These are phyloP conservation scores for Mytilinidion resinicola DNA, from an alignment of 495 filamentous ascomycete species.

Conservation along the genomic window DNA sequence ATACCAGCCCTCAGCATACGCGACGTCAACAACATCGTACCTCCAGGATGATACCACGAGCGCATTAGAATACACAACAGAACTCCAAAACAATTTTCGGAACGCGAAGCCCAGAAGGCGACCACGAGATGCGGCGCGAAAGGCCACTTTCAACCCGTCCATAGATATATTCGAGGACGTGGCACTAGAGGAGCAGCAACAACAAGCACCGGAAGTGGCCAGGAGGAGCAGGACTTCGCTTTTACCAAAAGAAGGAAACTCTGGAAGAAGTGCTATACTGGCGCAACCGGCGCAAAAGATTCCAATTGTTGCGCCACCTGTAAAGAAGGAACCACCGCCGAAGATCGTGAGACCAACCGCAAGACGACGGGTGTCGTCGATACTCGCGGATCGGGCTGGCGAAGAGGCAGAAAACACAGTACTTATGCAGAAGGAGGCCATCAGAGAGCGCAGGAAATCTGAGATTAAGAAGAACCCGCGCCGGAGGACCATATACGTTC, in stretches of 20 bases:
- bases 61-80: conserved; percentile 26
- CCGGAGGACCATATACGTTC: conserved; percentile 40
- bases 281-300: conserved; percentile 24
- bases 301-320: conserved; percentile 6
- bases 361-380: conserved; percentile 25
- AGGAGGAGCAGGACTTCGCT: conserved; percentile 10
- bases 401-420: conserved; percentile 12
- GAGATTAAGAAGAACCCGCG: conserved; percentile 34
- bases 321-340: conserved; percentile 4
- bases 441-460: conserved; percentile 19
- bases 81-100: conserved; percentile 11
- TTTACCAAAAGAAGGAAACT: neutral
- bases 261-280: conserved; percentile 16
- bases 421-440: conserved; percentile 11
- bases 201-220: conserved; percentile 4
- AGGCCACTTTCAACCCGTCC: conserved; percentile 17
- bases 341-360: conserved; percentile 5
- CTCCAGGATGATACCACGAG: conserved; percentile 16
- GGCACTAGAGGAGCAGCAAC: conserved; percentile 21
- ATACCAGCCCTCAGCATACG: conserved; percentile 17
- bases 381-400: conserved; percentile 10
- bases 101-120: conserved; percentile 26
- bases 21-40: conserved; percentile 3
- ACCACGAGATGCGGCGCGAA: conserved; percentile 1
- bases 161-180: conserved; percentile 28